Evolutionary conservation across 2,329 filamentous ascomycete species (phyloP).

Genomic region (Aspergillus sp.): DNA sequence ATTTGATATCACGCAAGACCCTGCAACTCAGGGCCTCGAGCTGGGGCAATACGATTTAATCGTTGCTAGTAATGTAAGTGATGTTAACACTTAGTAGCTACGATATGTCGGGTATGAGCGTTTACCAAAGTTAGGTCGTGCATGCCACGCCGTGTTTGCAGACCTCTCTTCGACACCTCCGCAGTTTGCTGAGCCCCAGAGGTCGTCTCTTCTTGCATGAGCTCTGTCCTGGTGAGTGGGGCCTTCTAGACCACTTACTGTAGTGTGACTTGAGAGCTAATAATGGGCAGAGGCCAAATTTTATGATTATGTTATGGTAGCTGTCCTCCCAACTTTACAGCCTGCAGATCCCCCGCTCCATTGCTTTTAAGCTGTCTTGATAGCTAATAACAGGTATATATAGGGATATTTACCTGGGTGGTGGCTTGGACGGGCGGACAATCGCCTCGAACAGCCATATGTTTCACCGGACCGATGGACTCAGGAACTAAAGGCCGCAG

Average conservation of each 20-base stretch:
- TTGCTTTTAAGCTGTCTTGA: too few relatives aligned
- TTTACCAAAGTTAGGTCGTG: constrained; percentile 28
- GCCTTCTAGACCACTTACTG: fast-evolving
- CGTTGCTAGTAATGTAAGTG: constrained; percentile 25
- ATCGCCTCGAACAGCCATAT: neutral
- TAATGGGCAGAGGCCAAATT: neutral
- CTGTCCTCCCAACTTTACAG: neutral
- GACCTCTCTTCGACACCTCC: neutral
- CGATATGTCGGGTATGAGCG: too few relatives aligned
- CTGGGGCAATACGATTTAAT: constrained; percentile 35
- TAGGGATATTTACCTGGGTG: constrained; percentile 11
- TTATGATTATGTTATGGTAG: neutral
- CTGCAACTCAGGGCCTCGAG: constrained; percentile 32
- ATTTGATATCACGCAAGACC: constrained; percentile 33
- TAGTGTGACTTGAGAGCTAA: neutral
- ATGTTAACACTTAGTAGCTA: neutral
- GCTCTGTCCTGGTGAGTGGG: neutral
- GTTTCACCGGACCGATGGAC: constrained; percentile 6
- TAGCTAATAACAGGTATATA: neutral
- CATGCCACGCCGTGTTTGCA: constrained; percentile 31
- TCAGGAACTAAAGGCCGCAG: neutral
- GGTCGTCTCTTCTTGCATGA: constrained; percentile 13
- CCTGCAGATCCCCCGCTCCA: too few relatives aligned
- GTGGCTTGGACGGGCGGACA: constrained; percentile 12
- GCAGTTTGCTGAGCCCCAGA: neutral